These are phyloP conservation scores for Hymenoscyphus occultus DNA, from an alignment of 2,329 filamentous ascomycete genomes.

Conservation along the genomic window DNA sequence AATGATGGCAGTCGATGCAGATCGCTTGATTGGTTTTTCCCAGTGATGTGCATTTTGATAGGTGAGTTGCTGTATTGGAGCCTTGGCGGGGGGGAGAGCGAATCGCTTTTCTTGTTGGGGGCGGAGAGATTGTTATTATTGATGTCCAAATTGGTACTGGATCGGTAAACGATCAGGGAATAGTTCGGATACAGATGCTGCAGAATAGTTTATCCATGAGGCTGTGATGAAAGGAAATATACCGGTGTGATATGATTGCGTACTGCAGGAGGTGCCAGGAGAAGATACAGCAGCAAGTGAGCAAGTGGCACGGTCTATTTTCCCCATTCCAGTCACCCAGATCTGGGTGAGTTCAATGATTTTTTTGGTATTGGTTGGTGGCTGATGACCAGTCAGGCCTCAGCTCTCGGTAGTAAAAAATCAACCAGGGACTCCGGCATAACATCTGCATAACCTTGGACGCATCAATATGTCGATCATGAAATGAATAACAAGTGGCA, in stretches of 20 bases:
- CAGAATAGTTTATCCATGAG: neutral
- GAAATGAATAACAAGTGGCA: neutral
- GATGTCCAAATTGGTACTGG: neutral
- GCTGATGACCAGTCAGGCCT: neutral
- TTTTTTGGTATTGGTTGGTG: neutral
- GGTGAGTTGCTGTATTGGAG: neutral
- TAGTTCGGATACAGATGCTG: neutral
- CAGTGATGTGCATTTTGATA: neutral
- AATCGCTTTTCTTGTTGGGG: neutral
- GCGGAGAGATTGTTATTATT: neutral
- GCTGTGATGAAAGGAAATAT: neutral
- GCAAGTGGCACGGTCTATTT: neutral
- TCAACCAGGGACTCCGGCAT: neutral
- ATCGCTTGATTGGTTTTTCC: neutral
- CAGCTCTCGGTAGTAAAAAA: neutral
- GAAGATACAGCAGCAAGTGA: neutral
- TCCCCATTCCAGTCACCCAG: neutral
- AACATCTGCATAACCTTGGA: neutral
- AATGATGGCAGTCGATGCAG: neutral
- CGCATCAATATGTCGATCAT: slow-evolving; percentile 1
- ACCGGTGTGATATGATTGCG: neutral
- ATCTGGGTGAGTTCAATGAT: neutral
- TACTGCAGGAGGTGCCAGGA: neutral
- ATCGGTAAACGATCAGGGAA: neutral
- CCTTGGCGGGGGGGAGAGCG: neutral